A percentile compares a stretch with the other conserved stretches of the same genome.
phyloP scores from a whole-genome alignment of 2,329 filamentous ascomycete genomes.

The Ceratocystis cubensis region DNA sequence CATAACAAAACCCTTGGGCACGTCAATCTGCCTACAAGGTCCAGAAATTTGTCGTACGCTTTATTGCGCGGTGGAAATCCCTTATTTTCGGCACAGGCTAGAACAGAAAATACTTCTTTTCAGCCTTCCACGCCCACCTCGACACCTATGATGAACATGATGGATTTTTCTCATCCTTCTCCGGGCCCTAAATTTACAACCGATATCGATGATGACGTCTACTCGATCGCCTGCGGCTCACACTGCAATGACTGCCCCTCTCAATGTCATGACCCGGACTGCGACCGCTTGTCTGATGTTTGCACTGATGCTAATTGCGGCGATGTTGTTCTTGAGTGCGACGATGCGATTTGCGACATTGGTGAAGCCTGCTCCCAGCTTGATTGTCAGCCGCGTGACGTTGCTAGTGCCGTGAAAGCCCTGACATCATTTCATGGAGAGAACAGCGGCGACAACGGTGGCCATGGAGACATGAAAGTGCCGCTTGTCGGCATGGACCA shows the following conservation, averaged over 20 bases:
- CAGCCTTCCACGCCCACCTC: not conserved
- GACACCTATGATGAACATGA: slow-evolving; percentile 6
- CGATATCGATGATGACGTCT: slow-evolving; percentile 25
- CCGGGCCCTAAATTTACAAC: not conserved
- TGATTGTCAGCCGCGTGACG: slow-evolving; percentile 17
- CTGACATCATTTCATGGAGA: slow-evolving; percentile 26
- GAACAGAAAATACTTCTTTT: not conserved
- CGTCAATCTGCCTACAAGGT: slow-evolving; percentile 3
- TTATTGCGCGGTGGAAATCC: slow-evolving; percentile 6
- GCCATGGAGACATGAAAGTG: slow-evolving; percentile 5
- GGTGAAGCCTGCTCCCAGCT: slow-evolving; percentile 17
- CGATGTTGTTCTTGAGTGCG: slow-evolving; percentile 19
- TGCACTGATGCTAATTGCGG: slow-evolving; percentile 32
- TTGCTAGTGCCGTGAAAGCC: slow-evolving; percentile 26
- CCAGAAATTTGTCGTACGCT: not conserved
- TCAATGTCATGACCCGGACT: slow-evolving; percentile 30
- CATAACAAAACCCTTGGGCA: slow-evolving; percentile 7
- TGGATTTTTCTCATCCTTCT: not conserved
- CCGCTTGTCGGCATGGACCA: not conserved
- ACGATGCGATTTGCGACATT: slow-evolving; percentile 22
- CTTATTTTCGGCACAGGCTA: slow-evolving; percentile 1
- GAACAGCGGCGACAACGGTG: slow-evolving; percentile 14
- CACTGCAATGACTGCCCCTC: slow-evolving; percentile 29
- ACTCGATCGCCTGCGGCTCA: slow-evolving; percentile 29
- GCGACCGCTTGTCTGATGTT: slow-evolving; percentile 28